Evolutionary conservation across 2,329 filamentous ascomycete species (phyloP).

Genomic region (Diaporthe vexans): DNA sequence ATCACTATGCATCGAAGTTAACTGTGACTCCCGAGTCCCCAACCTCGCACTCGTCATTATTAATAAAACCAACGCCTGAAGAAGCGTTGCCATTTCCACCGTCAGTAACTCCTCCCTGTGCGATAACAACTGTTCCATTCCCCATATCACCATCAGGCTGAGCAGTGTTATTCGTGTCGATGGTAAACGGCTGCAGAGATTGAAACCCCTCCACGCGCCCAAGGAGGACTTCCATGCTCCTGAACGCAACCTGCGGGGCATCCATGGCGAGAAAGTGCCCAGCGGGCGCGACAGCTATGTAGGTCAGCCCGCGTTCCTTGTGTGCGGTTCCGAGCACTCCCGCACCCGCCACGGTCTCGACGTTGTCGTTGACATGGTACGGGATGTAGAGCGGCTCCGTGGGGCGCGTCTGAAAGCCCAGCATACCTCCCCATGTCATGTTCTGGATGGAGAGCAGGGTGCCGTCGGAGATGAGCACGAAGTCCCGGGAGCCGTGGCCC

Average conservation of each 20-base stretch:
- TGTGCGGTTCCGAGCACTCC: slow-evolving; percentile 36
- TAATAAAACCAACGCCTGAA: not conserved
- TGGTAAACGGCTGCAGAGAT: slow-evolving; percentile 35
- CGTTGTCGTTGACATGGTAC: slow-evolving; percentile 64
- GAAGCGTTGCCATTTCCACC: not conserved
- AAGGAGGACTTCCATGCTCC: slow-evolving; percentile 36
- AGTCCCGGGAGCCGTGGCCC: slow-evolving; percentile 79
- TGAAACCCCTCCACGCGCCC: slow-evolving; percentile 36
- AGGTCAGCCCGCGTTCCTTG: slow-evolving; percentile 35
- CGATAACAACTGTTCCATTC: slow-evolving; percentile 13
- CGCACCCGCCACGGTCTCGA: slow-evolving; percentile 45
- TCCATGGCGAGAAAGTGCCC: slow-evolving; percentile 37
- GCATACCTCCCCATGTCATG: slow-evolving; percentile 81
- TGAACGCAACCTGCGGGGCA: slow-evolving; percentile 32
- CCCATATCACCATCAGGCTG: slow-evolving; percentile 18
- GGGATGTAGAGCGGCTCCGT: slow-evolving; percentile 78
- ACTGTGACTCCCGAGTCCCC: too few relatives aligned
- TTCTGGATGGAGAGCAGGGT: slow-evolving; percentile 82
- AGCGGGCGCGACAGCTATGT: slow-evolving; percentile 41
- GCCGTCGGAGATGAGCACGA: slow-evolving; percentile 76
- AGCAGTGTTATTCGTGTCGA: slow-evolving; percentile 29
- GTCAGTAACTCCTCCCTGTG: slow-evolving; percentile 13
- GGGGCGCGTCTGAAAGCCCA: slow-evolving; percentile 77
- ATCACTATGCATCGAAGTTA: not conserved
- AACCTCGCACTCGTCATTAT: not conserved